Evolutionary conservation across 352 stramenopile species (phyloP), one percentile per base, ranked within the genome.

Genomic region (Pythium brassicae): DNA sequence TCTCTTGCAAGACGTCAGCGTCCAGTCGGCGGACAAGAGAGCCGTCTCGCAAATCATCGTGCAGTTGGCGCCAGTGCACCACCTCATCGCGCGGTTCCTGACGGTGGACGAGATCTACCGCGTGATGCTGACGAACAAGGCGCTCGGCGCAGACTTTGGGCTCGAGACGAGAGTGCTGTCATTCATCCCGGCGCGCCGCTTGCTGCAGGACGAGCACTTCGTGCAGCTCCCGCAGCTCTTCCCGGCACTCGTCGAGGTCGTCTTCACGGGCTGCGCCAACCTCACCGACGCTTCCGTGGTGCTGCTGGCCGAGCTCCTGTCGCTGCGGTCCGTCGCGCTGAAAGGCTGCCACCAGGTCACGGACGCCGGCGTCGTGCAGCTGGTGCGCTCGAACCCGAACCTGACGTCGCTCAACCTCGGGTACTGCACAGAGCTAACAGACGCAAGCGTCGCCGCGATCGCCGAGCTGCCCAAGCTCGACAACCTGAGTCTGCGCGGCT

Each of bases 301-400:
- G 32, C 52, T 67, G n/a, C 43, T 90, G 14, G 62, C 63, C 12
- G 50, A 59, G 19, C 59, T 92, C 8, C 61, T 61, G 6, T 60
- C 50, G 14, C 48, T 92, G 19, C 64, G 57, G 8, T 70, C 67
- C 0, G 51, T 90, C 0, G 68, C 81, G 11, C 52, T 92, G 12
- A 88, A 88, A 57, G 81, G 81, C n/a, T 90, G 79, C 58, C 86
- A 71, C 67, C 73, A 83, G 9, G 59, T 92, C 20, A 83, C 82
- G 0, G 78, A 86, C 54, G 54, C 51, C 7, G 35, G 61, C 17
- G 45, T 67, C 15, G 47, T 72, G 4, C 37, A 66, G 26, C 40
- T 64, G 17, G 50, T 50, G 27, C 50, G 23, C 17, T 52, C 57
- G 14, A 67, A 75, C 26, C 15, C 66, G n/a, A 53, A 57, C 9